Evolutionary conservation across 2,329 filamentous ascomycete genomes (phyloP).

Genomic region (Curvularia lunata): DNA sequence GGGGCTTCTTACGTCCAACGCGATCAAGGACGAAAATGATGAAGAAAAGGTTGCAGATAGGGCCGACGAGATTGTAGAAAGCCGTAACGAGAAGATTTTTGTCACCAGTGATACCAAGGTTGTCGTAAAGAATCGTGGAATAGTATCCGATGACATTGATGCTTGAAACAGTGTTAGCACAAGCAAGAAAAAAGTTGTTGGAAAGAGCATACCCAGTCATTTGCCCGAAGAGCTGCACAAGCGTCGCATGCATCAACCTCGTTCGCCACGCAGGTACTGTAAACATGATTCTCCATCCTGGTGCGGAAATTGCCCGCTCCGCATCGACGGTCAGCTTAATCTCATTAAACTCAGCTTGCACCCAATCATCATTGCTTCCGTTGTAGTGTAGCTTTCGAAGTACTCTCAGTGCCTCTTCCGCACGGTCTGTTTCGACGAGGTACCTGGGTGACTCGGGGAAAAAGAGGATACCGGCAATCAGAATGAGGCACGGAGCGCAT

Average conservation of each 20-base stretch:
- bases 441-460: slow-evolving; percentile 50
- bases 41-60: slow-evolving; percentile 64
- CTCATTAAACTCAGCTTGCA: slow-evolving; percentile 64
- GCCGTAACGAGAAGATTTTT: slow-evolving; percentile 63
- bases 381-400: slow-evolving; percentile 61
- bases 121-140: slow-evolving; percentile 64
- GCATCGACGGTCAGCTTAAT: slow-evolving; percentile 68
- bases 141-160: slow-evolving; percentile 68
- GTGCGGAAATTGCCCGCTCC: slow-evolving; percentile 61
- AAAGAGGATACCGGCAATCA: slow-evolving; percentile 53
- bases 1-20: slow-evolving; percentile 58
- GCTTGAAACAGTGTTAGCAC: slow-evolving; percentile 27
- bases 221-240: slow-evolving; percentile 70
- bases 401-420: slow-evolving; percentile 59
- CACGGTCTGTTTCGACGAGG: slow-evolving; percentile 56
- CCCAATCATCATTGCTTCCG: slow-evolving; percentile 62
- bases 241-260: slow-evolving; percentile 65
- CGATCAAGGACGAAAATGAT: slow-evolving; percentile 64
- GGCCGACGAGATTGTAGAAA: slow-evolving; percentile 67
- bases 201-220: slow-evolving; percentile 58
- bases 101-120: slow-evolving; percentile 63
- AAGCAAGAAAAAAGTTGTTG: background rate
- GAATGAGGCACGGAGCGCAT: slow-evolving; percentile 52
- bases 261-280: slow-evolving; percentile 65
- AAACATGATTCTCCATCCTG: slow-evolving; percentile 65